phyloP scores from a whole-genome alignment of 306 rosid genomes.

The Malus asiatica region DNA sequence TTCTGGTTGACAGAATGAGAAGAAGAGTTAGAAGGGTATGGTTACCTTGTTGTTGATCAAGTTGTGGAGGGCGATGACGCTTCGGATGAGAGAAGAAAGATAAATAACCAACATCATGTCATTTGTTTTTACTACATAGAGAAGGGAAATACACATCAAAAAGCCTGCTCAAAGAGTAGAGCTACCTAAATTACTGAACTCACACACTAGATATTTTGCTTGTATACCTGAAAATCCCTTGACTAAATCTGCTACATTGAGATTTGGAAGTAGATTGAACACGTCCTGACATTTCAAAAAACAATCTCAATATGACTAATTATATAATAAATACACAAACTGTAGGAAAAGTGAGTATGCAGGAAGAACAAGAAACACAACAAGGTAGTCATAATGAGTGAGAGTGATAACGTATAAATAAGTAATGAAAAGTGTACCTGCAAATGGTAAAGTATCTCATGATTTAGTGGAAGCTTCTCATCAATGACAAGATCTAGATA shows the following conservation, averaged over 20 bases:
- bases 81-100: constrained; percentile 56
- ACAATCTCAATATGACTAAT: not conserved
- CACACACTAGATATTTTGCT: not conserved
- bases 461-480: constrained; percentile 72
- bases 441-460: constrained; percentile 82
- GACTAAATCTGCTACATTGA: constrained; percentile 43
- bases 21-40: not conserved
- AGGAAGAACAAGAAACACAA: not conserved
- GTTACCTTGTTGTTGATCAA: constrained; percentile 61
- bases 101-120: constrained; percentile 63
- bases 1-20: not conserved
- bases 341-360: not conserved
- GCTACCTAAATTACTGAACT: not conserved
- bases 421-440: constrained; percentile 38
- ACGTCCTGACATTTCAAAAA: constrained; percentile 38
- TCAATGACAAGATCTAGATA: constrained; percentile 82
- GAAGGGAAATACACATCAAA: not conserved
- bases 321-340: not conserved
- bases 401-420: not conserved
- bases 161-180: not conserved
- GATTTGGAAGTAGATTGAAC: constrained; percentile 55
- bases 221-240: constrained; percentile 47
- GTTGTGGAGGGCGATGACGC: constrained; percentile 63
- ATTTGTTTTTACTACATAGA: constrained; percentile 50
- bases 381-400: not conserved